A percentile compares a stretch with the other conserved stretches of the same genome.
Evolutionary conservation across 208 protist species (phyloP).

Genomic region (Angomonas ambiguus): DNA sequence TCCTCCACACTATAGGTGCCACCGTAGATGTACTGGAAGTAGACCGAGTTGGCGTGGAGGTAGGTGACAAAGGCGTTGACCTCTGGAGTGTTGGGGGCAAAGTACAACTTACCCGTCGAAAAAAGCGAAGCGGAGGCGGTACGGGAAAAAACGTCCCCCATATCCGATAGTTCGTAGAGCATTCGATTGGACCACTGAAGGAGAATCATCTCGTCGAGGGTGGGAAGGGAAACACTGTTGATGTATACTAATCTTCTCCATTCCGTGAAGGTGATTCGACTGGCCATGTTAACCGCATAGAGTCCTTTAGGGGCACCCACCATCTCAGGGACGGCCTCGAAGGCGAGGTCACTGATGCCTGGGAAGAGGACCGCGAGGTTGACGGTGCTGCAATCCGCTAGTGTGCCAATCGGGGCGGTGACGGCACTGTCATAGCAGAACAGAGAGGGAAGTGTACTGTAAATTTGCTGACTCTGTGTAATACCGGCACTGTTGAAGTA

Average conservation of each 20-base stretch:
- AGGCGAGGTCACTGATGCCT: no score
- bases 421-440: slow-evolving; percentile 32
- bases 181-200: slow-evolving; percentile 45
- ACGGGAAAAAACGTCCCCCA: no score
- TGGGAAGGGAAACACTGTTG: slow-evolving; percentile 19
- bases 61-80: slow-evolving; percentile 27
- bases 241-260: slow-evolving; percentile 16
- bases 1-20: slow-evolving; percentile 20
- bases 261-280: neutral
- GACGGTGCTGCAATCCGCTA: neutral
- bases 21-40: slow-evolving; percentile 43
- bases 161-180: slow-evolving; percentile 20
- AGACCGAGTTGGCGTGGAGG: slow-evolving; percentile 17
- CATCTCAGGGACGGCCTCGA: slow-evolving; percentile 13
- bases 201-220: slow-evolving; percentile 39
- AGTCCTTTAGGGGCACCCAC: slow-evolving; percentile 18
- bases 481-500: slow-evolving; percentile 21
- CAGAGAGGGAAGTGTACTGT: neutral
- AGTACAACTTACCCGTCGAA: slow-evolving; percentile 46
- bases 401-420: neutral
- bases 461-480: neutral
- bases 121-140: no score
- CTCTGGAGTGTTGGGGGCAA: slow-evolving; percentile 32
- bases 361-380: no score
- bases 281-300: slow-evolving; percentile 9